Percentiles rank a stretch among this genome's conserved stretches.
Conservation (phyloP, 108 stramenopile species). For the Stephanodiscus triporus region DNA sequence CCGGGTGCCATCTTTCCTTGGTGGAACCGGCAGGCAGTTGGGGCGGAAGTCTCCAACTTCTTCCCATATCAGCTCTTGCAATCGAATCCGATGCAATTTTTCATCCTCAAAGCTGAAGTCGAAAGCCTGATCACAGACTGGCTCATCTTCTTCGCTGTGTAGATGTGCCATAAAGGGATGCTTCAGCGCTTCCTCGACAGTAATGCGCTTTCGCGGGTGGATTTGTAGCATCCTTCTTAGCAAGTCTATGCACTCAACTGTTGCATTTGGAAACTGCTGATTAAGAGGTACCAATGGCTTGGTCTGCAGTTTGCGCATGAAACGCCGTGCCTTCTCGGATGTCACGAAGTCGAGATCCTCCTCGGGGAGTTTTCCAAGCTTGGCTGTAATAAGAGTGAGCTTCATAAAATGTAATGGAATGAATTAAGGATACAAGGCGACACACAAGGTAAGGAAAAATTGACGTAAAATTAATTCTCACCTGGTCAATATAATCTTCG, state of each 20-base stretch:
- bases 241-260: slow-evolving; percentile 88
- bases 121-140: slow-evolving; percentile 62
- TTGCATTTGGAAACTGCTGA: slow-evolving; percentile 77
- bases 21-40: slow-evolving; percentile 73
- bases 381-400: slow-evolving; percentile 85
- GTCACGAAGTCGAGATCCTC: slow-evolving; percentile 94
- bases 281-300: slow-evolving; percentile 63
- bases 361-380: slow-evolving; percentile 92
- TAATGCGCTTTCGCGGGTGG: slow-evolving; percentile 87
- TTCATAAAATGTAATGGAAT: slow-evolving; percentile 12
- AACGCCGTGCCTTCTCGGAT: slow-evolving; percentile 89
- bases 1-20: slow-evolving; percentile 50
- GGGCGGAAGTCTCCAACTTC: slow-evolving; percentile 89
- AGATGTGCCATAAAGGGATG: slow-evolving; percentile 93
- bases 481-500: slow-evolving; percentile 99
- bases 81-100: slow-evolving; percentile 72
- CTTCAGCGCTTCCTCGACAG: slow-evolving; percentile 88
- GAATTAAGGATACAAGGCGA: slow-evolving; percentile 1
- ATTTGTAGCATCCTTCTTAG: slow-evolving; percentile 91
- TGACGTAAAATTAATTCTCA: slow-evolving; percentile 43
- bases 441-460: background rate
- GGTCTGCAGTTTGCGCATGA: slow-evolving; percentile 86
- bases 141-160: slow-evolving; percentile 88
- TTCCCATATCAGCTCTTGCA: slow-evolving; percentile 91
- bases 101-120: slow-evolving; percentile 90